A percentile compares a stretch with the other conserved stretches of the same genome.
Evolutionary conservation across 2,329 filamentous ascomycete species (phyloP).

Genomic region (Stachybotrys echinatus): DNA sequence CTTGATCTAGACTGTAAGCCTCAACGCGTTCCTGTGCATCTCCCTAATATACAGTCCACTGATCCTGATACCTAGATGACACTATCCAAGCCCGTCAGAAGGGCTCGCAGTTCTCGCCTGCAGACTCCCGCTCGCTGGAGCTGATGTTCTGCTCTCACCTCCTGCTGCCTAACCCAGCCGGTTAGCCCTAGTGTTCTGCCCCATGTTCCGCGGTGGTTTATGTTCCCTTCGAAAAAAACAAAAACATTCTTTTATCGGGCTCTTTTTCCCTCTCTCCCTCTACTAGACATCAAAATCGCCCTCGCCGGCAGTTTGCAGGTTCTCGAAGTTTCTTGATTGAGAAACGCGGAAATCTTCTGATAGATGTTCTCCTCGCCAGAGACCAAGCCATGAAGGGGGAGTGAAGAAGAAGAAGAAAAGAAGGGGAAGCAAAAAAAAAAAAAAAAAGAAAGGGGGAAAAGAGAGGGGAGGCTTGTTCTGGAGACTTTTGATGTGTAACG

Average conservation of each 20-base stretch:
- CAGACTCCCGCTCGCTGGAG: slow-evolving; percentile 45
- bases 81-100: slow-evolving; percentile 39
- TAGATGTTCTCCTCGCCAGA: background rate
- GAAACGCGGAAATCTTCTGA: too few relatives aligned
- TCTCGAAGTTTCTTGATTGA: too few relatives aligned
- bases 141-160: slow-evolving; percentile 44
- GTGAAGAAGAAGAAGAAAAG: background rate
- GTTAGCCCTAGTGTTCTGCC: slow-evolving; percentile 6
- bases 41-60: background rate
- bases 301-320: too few relatives aligned
- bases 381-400: background rate
- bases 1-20: slow-evolving; percentile 54
- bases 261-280: too few relatives aligned
- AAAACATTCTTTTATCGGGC: too few relatives aligned
- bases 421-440: slow-evolving; percentile 1
- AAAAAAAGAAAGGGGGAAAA: background rate
- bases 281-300: too few relatives aligned
- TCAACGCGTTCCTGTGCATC: background rate
- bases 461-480: too few relatives aligned
- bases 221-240: too few relatives aligned
- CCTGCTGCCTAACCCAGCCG: slow-evolving; percentile 29
- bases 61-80: slow-evolving; percentile 18
- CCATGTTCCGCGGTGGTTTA: too few relatives aligned
- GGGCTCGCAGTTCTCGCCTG: slow-evolving; percentile 44
- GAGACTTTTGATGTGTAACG: slow-evolving; percentile 17